phyloP scores from a whole-genome alignment of 257 asterid species.

The Perilla frutescens region DNA sequence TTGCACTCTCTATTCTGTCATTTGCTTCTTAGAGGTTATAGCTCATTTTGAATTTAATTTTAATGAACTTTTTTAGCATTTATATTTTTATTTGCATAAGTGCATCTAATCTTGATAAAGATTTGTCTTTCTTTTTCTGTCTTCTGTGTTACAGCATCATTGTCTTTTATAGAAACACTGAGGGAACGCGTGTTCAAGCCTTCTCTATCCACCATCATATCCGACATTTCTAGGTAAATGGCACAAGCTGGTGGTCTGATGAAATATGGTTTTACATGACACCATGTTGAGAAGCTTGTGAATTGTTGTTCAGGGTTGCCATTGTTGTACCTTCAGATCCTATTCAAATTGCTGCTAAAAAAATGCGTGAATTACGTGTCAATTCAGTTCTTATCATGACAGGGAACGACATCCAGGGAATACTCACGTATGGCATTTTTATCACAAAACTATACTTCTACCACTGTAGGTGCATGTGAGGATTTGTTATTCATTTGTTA shows the following conservation, averaged over 20 bases:
- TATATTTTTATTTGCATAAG: constrained; percentile 17
- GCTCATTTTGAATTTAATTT: constrained; percentile 1
- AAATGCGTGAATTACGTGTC: constrained; percentile 83
- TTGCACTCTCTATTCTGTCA: constrained; percentile 7
- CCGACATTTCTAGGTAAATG: constrained; percentile 72
- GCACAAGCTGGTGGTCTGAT: constrained; percentile 24
- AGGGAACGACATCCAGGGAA: constrained; percentile 82
- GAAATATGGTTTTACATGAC: constrained; percentile 20
- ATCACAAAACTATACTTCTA: constrained; percentile 24
- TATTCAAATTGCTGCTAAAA: constrained; percentile 85
- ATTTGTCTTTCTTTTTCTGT: constrained; percentile 17
- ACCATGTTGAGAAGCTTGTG: constrained; percentile 34
- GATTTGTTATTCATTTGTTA: constrained; percentile 10
- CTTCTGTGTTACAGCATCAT: constrained; percentile 69
- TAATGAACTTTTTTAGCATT: constrained; percentile 2
- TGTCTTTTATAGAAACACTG: constrained; percentile 80
- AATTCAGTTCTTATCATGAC: constrained; percentile 75
- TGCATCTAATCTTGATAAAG: constrained; percentile 19
- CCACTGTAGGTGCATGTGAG: neutral
- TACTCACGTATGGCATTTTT: constrained; percentile 70
- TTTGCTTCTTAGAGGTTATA: constrained; percentile 20
- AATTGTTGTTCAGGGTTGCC: constrained; percentile 68
- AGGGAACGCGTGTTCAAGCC: constrained; percentile 98
- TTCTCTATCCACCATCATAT: constrained; percentile 73
- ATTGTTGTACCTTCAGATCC: constrained; percentile 77